Percentiles rank a stretch among this genome's conserved stretches.
phyloP scores from a whole-genome alignment of 1,139 yeast species.

The Citeromyces hawaiiensis region DNA sequence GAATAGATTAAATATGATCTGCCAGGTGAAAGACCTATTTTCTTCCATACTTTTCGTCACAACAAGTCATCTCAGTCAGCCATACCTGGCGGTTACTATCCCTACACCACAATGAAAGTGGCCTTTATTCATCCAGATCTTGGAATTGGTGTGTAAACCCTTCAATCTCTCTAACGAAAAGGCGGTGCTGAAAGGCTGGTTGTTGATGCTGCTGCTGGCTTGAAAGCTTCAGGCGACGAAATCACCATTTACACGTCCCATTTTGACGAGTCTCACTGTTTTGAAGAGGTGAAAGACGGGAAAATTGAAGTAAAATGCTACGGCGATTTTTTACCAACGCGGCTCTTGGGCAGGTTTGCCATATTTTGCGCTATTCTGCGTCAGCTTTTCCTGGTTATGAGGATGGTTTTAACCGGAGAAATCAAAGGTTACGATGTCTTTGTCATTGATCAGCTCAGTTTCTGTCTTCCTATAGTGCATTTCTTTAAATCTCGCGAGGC shows the following conservation, averaged over 20 bases:
- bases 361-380: constrained; percentile 77
- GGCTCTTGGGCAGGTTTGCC: constrained; percentile 49
- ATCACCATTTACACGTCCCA: constrained; percentile 77
- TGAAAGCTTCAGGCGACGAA: constrained; percentile 55
- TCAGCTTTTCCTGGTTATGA: constrained; percentile 54
- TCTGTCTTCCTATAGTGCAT: constrained; percentile 67
- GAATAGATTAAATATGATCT: too few species aligned
- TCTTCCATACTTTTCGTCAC: too few species aligned
- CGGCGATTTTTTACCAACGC: constrained; percentile 78
- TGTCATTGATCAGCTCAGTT: constrained; percentile 79
- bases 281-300: constrained; percentile 66
- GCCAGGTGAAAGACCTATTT: too few species aligned
- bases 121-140: constrained; percentile 94
- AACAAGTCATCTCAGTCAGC: too few species aligned
- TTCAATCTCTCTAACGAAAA: constrained; percentile 4
- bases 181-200: constrained; percentile 95
- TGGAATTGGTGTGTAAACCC: constrained; percentile 45
- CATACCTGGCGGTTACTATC: too few species aligned
- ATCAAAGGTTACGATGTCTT: constrained; percentile 49
- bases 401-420: constrained; percentile 35
- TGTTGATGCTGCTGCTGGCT: constrained; percentile 87
- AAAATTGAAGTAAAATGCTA: constrained; percentile 49
- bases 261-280: constrained; percentile 76
- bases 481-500: constrained; percentile 24
- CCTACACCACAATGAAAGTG: constrained; percentile 25